Base-by-base conservation (phyloP, 2,329 filamentous ascomycete species). In the Xylaria sp. region DNA sequence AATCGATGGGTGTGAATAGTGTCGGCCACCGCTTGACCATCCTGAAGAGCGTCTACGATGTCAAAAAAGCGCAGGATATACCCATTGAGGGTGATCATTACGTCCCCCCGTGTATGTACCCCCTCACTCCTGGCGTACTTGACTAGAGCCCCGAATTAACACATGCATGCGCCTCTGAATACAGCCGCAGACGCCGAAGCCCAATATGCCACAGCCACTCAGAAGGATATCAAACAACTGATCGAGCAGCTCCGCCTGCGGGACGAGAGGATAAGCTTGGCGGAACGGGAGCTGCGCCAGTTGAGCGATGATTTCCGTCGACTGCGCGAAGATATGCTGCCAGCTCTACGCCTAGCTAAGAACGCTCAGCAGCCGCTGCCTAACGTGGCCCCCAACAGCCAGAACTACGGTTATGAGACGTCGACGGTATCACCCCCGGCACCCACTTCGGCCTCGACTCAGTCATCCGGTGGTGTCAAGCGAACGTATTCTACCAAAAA, bases 1-100 rank as follows among this genome's bases (percentile, higher is more conserved):
- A 96, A 78, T 92, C 96, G 74, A 94, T 98, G 88, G 93, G 93
- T 48, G 91, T 99, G 67, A 82, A 83, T 65, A 98, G 94, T 78
- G 92, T 97, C 48, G 95, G 95, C 40, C 95, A 99, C 79, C 89
- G 95, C 62, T 83, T 99, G 71, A 96, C 93, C 21, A 96, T 99
- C 60, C 84, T 99, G 60, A 98, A 97, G 80, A 93, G 89, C 71
- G 93, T 98, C 56, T 98, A 97, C 79, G 93, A 98, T 73, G 89
- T 95, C 73, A 99, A 99, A 80, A 90, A 94, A 75, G 92, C 92
- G 67, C 93, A 97, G 73, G 93, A 96, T 71, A 87, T 98, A 62
- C 90, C 92, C 15, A 86, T 97, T 70, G 94, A 98, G 73, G 89
- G 90, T 64, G 94, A 97, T 71, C 92, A 98, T 76, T 99, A 97